A percentile compares a stretch with the other conserved stretches of the same genome.
phyloP scores from a whole-genome alignment of 768 basidiomycete species.

The Boletellus ananiceps region DNA sequence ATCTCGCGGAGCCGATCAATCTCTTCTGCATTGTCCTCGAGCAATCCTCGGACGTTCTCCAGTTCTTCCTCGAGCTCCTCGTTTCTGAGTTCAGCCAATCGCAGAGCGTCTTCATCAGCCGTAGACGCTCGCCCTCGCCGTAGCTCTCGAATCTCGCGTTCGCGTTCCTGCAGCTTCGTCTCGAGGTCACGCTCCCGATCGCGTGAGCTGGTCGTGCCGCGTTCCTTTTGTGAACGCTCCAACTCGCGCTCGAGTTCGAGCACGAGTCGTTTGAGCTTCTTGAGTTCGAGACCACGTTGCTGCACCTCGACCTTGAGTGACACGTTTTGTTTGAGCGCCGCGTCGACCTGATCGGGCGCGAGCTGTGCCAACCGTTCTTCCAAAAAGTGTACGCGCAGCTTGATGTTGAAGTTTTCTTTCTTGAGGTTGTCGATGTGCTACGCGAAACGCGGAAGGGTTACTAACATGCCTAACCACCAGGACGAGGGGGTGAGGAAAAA shows the following conservation, averaged over 20 bases:
- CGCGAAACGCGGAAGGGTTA: not conserved
- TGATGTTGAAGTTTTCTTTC: slow-evolving; percentile 96
- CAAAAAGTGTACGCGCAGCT: slow-evolving; percentile 91
- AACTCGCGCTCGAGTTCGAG: slow-evolving; percentile 80
- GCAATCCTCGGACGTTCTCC: slow-evolving; percentile 59
- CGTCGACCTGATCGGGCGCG: slow-evolving; percentile 89
- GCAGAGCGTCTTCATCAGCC: slow-evolving; percentile 48
- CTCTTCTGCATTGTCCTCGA: slow-evolving; percentile 83
- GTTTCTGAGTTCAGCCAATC: slow-evolving; percentile 57
- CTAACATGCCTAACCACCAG: not conserved
- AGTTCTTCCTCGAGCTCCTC: slow-evolving; percentile 69
- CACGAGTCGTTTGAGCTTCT: slow-evolving; percentile 86
- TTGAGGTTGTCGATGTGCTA: slow-evolving; percentile 94
- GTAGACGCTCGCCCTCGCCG: slow-evolving; percentile 42
- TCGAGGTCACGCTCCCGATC: slow-evolving; percentile 72
- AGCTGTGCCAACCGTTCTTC: slow-evolving; percentile 89
- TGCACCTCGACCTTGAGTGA: slow-evolving; percentile 91
- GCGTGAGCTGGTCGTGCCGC: slow-evolving; percentile 35
- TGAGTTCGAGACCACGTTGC: slow-evolving; percentile 84
- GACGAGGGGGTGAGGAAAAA: not conserved
- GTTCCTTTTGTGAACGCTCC: slow-evolving; percentile 59
- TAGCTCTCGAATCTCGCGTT: slow-evolving; percentile 64
- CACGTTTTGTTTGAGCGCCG: slow-evolving; percentile 88
- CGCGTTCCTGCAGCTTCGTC: slow-evolving; percentile 68
- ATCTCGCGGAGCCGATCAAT: slow-evolving; percentile 68